A percentile compares a stretch with the other conserved stretches of the same genome.
phyloP scores from a whole-genome alignment of 116 monocot species.

The Papilionanthe hybrid region DNA sequence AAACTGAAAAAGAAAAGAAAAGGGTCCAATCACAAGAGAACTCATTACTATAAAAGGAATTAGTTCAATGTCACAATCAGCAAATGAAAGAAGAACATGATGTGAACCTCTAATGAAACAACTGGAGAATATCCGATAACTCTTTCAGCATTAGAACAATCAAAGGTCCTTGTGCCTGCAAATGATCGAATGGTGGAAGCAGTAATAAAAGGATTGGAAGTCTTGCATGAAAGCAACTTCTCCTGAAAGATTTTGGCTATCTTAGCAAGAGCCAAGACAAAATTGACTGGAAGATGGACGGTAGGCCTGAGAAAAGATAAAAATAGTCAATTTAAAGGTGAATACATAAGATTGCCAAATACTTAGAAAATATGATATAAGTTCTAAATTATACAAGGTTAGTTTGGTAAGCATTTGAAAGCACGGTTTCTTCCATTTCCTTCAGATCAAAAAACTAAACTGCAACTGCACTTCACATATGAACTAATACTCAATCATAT shows the following conservation, averaged over 20 bases:
- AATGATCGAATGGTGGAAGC: conserved; percentile 32
- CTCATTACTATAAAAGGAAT: background rate
- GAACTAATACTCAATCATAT: background rate
- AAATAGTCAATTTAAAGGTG: background rate
- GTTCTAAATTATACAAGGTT: background rate
- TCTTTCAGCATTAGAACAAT: conserved; percentile 61
- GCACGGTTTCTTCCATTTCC: background rate
- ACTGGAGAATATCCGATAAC: conserved; percentile 67
- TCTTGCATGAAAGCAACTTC: conserved; percentile 23
- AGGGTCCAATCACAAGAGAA: background rate
- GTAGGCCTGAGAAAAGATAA: conserved; percentile 42
- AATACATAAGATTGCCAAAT: background rate
- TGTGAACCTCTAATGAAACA: conserved; percentile 59
- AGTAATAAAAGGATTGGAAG: conserved; percentile 19
- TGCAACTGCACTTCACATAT: background rate
- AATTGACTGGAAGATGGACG: conserved; percentile 49
- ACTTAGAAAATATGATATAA: background rate
- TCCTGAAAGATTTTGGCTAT: conserved; percentile 24
- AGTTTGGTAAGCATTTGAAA: background rate
- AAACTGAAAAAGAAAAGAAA: background rate
- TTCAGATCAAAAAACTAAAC: background rate
- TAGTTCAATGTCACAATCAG: background rate
- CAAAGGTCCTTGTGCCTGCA: conserved; percentile 68
- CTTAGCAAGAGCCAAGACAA: conserved; percentile 30
- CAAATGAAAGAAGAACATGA: conserved; percentile 13